A percentile compares a stretch with the other conserved stretches of the same genome.
Conservation (phyloP, 805 yeast species). For the Yarrowia sp. region DNA sequence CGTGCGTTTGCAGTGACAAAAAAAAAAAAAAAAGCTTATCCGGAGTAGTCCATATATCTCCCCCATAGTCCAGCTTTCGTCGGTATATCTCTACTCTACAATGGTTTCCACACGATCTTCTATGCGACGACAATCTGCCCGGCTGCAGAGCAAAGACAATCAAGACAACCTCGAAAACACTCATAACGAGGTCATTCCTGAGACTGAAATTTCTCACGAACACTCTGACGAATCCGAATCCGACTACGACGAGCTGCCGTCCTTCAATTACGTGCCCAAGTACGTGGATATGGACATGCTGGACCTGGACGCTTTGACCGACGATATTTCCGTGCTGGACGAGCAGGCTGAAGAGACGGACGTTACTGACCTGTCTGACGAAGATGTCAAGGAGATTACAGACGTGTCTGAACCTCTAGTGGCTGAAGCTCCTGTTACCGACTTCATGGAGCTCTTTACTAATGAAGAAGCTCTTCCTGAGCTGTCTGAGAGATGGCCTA, state of each 20-base stretch:
- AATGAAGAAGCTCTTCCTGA: background rate
- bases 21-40: slow-evolving; percentile 3
- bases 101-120: slow-evolving; percentile 25
- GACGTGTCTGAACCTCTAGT: background rate
- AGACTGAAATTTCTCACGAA: background rate
- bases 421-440: background rate
- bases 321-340: slow-evolving; percentile 3
- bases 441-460: slow-evolving; percentile 6
- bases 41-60: slow-evolving; percentile 4
- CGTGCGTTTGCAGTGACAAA: background rate
- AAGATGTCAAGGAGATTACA: background rate
- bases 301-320: slow-evolving; percentile 8
- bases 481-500: slow-evolving; percentile 16
- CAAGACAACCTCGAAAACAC: no score
- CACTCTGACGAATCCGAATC: background rate
- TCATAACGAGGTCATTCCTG: background rate
- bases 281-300: slow-evolving; percentile 16
- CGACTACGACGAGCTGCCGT: slow-evolving; percentile 21
- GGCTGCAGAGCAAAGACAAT: no score
- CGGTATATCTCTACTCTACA: background rate
- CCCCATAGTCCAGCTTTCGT: slow-evolving; percentile 36
- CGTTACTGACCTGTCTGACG: background rate
- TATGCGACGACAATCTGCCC: slow-evolving; percentile 17
- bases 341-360: background rate
- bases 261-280: slow-evolving; percentile 25